Evolutionary conservation across 2,329 filamentous ascomycete genomes (phyloP), one percentile per base, ranked within the genome.

Genomic region (Pseudogymnoascus sp.): DNA sequence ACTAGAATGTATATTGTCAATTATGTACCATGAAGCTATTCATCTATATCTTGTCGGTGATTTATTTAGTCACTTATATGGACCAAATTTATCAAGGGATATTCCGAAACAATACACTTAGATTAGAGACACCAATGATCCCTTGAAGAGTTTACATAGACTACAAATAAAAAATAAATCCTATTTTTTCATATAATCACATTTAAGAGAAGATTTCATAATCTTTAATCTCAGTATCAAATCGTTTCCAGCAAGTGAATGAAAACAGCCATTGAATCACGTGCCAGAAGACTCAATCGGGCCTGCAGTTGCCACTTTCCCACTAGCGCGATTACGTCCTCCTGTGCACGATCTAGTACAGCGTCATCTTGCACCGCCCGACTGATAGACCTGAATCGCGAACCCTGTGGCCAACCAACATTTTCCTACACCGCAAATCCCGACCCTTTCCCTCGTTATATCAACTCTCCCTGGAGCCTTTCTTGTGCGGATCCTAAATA

Each of bases 281-380:
- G 47, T 57, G 47, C 47, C 26, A 8, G n/a, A 26, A 33, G 47
- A 26, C 47, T 57, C 47, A 57, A 57, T 57, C 13, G n/a, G n/a
- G 47, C 11, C 2, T 33, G n/a, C n/a, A 10, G n/a, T 57, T 57
- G 47, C 47, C 47, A 57, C 47, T 19, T 53, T 17, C 47, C 11
- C 26, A 33, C 47, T 57, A 57, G 47, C 47, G 47, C 47, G 47
- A 57, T 57, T 57, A 53, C 47, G 47, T 53, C 47, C 47, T 53
- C 23, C 47, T 53, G 26, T 53, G 9, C 47, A 31, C 47, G 26
- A 53, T 53, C 47, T 33, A 57, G 47, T 57, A 57, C 47, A 57
- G 47, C 47, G 47, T 57, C 47, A 57, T 57, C 47, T 57, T 57
- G 47, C 47, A 57, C 47, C 47, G 47, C 47, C 47, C 26, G 47